Percentiles rank a stretch among this genome's conserved stretches.
Conservation (phyloP, 345 rosid genomes). For the Salix purpurea region DNA sequence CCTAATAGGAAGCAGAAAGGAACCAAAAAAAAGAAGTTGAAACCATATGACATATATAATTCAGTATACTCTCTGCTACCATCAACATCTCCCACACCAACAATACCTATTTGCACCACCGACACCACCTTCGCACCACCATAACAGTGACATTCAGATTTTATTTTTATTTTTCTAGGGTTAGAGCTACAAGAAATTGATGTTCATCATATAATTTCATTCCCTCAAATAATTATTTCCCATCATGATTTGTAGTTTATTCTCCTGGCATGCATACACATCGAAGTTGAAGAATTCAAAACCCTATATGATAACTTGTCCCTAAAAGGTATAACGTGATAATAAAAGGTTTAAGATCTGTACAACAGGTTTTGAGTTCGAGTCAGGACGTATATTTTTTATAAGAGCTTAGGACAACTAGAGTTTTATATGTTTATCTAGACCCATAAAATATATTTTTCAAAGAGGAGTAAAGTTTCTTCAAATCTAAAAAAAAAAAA, state of each 20-base stretch:
- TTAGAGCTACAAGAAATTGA: not conserved
- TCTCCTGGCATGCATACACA: too few relatives aligned
- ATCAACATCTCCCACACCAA: not conserved
- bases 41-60: not conserved
- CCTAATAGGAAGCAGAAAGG: not conserved
- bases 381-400: too few relatives aligned
- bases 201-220: not conserved
- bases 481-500: too few relatives aligned
- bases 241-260: not conserved
- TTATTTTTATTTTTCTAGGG: not conserved
- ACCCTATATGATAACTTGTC: too few relatives aligned
- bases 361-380: fast-evolving
- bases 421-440: too few relatives aligned
- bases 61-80: not conserved
- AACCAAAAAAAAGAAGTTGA: not conserved
- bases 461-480: too few relatives aligned
- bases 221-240: not conserved
- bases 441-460: too few relatives aligned
- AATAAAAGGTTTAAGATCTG: too few relatives aligned
- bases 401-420: fast-evolving
- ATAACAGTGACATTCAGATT: not conserved
- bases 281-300: too few relatives aligned
- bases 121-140: not conserved
- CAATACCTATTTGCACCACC: not conserved
- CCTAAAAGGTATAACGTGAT: too few relatives aligned